phyloP scores from a whole-genome alignment of 2,329 filamentous ascomycete genomes.

The Diaporthe nobilis region DNA sequence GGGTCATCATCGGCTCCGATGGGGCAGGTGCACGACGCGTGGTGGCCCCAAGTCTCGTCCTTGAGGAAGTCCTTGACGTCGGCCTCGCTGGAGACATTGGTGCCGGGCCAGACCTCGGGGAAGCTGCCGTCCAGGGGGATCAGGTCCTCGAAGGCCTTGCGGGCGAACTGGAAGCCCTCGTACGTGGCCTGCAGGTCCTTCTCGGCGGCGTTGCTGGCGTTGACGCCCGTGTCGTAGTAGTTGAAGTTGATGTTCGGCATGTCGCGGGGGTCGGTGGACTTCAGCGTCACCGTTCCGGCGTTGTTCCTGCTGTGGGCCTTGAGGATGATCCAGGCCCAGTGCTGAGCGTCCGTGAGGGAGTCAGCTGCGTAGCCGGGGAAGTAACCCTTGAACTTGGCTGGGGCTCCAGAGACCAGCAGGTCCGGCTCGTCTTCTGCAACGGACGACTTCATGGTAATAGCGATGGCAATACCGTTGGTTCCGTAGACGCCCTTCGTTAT shows the following conservation, averaged over 20 bases:
- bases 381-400: conserved; percentile 41
- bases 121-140: conserved; percentile 28
- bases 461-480: conserved; percentile 42
- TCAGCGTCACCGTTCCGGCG: conserved; percentile 43
- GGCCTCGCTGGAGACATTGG: conserved; percentile 21
- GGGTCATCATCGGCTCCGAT: conserved; percentile 19
- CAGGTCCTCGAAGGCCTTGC: conserved; percentile 34
- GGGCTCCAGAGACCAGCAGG: conserved; percentile 57
- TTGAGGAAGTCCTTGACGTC: conserved; percentile 26
- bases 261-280: conserved; percentile 43
- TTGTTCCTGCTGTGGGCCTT: conserved; percentile 47
- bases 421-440: conserved; percentile 59
- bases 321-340: conserved; percentile 44
- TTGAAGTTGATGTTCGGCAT: conserved; percentile 42
- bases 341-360: conserved; percentile 33
- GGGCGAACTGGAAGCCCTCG: conserved; percentile 33
- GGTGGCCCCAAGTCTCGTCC: conserved; percentile 32
- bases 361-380: conserved; percentile 40
- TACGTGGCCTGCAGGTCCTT: conserved; percentile 35
- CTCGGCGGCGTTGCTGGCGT: conserved; percentile 20
- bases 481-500: conserved; percentile 41
- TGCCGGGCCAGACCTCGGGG: conserved; percentile 28
- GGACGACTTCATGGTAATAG: conserved; percentile 29
- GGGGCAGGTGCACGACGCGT: conserved; percentile 34
- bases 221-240: conserved; percentile 33